These are phyloP conservation scores for Tetradesmus lagerheimii DNA, from an alignment of 139 green algal genomes.

Conservation along the genomic window DNA sequence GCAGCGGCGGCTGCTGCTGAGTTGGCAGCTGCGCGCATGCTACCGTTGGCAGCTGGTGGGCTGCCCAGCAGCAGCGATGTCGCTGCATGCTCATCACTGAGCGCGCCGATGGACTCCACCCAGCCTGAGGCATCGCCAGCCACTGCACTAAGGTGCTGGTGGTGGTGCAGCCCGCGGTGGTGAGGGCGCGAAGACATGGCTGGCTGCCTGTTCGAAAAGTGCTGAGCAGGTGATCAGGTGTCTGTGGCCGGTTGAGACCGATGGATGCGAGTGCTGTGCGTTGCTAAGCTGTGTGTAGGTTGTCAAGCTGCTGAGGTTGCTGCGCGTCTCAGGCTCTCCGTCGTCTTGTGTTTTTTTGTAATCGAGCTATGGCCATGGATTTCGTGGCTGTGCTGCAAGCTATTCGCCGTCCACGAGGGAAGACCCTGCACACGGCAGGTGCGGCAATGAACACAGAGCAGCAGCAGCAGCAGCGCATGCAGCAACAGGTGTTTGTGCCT, in stretches of 20 bases:
- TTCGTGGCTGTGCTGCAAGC: not conserved
- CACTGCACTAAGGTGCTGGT: constrained; percentile 35
- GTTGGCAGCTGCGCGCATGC: not conserved
- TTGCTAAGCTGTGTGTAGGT: not conserved
- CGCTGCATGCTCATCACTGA: constrained; percentile 63
- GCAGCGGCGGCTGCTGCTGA: not conserved
- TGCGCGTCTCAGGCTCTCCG: not conserved
- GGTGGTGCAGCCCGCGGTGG: constrained; percentile 34
- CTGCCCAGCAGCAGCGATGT: constrained; percentile 49
- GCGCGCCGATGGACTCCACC: constrained; percentile 73
- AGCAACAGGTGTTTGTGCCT: too few relatives aligned
- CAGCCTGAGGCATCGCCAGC: constrained; percentile 57
- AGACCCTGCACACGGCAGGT: not conserved
- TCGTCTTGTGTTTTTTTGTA: not conserved
- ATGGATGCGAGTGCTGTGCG: not conserved
- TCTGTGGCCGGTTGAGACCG: not conserved
- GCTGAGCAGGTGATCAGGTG: too few relatives aligned
- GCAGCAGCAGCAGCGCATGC: not conserved
- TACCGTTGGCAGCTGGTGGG: not conserved
- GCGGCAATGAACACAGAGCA: not conserved
- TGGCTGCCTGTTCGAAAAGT: not conserved
- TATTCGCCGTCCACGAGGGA: not conserved
- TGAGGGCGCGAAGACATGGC: constrained; percentile 32
- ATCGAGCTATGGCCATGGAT: not conserved
- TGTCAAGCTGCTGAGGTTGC: not conserved